phyloP scores from a whole-genome alignment of 306 rosid genomes.

The Crataegus laevigata region DNA sequence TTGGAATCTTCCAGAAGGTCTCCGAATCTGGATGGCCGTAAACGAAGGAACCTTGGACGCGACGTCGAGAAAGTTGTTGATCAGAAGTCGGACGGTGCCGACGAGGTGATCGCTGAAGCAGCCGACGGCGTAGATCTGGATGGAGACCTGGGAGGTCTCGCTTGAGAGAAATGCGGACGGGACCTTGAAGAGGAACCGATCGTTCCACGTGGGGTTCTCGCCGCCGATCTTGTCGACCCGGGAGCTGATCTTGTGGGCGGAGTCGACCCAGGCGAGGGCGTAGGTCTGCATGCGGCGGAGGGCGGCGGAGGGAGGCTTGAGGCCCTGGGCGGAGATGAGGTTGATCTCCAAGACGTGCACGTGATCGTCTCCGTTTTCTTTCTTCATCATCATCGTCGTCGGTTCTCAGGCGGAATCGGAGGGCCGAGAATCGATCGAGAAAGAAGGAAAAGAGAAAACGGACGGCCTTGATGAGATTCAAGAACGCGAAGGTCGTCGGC shows the following conservation, averaged over 20 bases:
- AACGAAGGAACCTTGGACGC: slow-evolving; percentile 41
- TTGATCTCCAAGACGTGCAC: slow-evolving; percentile 66
- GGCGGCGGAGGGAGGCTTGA: slow-evolving; percentile 39
- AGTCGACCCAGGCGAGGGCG: slow-evolving; percentile 61
- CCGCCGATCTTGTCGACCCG: slow-evolving; percentile 57
- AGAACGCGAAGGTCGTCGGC: slow-evolving; percentile 10
- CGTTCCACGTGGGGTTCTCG: slow-evolving; percentile 85
- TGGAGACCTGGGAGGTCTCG: slow-evolving; percentile 59
- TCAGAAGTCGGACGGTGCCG: slow-evolving; percentile 67
- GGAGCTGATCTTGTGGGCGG: slow-evolving; percentile 54
- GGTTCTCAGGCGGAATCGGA: slow-evolving; percentile 3
- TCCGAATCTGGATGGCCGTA: slow-evolving; percentile 67
- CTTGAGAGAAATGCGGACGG: slow-evolving; percentile 56
- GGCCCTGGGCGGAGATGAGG: slow-evolving; percentile 87
- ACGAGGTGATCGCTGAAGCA: slow-evolving; percentile 46
- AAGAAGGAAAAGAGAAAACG: slow-evolving; percentile 1
- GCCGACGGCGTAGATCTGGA: slow-evolving; percentile 63
- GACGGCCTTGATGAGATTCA: slow-evolving; percentile 19
- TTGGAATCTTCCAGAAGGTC: slow-evolving; percentile 73
- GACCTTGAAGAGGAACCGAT: slow-evolving; percentile 76
- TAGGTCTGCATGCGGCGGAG: slow-evolving; percentile 48
- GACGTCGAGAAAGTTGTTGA: slow-evolving; percentile 46
- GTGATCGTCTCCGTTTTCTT: slow-evolving; percentile 4
- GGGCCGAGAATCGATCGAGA: slow-evolving; percentile 30
- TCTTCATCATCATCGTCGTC: slow-evolving; percentile 20